These are phyloP conservation scores for Coleophoma eucalyptorum DNA, from an alignment of 2,329 filamentous ascomycete species.

Conservation along the genomic window DNA sequence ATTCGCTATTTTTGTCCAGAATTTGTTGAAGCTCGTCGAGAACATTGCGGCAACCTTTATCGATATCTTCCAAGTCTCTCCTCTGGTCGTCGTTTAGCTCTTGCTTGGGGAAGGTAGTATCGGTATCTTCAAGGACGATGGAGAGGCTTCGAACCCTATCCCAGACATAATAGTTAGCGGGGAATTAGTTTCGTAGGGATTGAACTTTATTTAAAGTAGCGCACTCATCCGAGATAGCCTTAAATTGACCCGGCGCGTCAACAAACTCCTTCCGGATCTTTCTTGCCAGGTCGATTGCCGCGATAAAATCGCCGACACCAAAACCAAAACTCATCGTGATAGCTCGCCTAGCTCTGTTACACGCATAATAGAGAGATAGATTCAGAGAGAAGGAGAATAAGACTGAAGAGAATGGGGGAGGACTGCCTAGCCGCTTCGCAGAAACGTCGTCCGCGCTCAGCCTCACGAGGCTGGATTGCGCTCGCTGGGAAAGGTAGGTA, in stretches of 20 bases:
- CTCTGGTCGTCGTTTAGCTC: slow-evolving; percentile 14
- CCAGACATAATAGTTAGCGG: no score
- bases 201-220: not conserved
- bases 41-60: slow-evolving; percentile 10
- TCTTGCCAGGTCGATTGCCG: slow-evolving; percentile 20
- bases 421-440: no score
- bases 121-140: slow-evolving; percentile 18
- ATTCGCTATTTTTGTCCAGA: slow-evolving; percentile 5
- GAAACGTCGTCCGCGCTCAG: no score
- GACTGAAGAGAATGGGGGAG: no score
- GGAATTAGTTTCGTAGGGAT: not conserved
- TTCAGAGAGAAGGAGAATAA: no score
- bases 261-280: slow-evolving; percentile 22
- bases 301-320: slow-evolving; percentile 25
- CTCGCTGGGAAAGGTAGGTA: no score
- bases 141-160: slow-evolving; percentile 17
- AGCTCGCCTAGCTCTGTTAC: no score
- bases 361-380: no score
- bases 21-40: slow-evolving; percentile 7
- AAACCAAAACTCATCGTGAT: slow-evolving; percentile 29
- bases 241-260: slow-evolving; percentile 23
- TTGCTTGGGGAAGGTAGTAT: slow-evolving; percentile 11
- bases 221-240: slow-evolving; percentile 16
- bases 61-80: slow-evolving; percentile 13
- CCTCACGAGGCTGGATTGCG: no score